Conservation (phyloP, 208 protist species). For the Trypanosoma conorhini region DNA sequence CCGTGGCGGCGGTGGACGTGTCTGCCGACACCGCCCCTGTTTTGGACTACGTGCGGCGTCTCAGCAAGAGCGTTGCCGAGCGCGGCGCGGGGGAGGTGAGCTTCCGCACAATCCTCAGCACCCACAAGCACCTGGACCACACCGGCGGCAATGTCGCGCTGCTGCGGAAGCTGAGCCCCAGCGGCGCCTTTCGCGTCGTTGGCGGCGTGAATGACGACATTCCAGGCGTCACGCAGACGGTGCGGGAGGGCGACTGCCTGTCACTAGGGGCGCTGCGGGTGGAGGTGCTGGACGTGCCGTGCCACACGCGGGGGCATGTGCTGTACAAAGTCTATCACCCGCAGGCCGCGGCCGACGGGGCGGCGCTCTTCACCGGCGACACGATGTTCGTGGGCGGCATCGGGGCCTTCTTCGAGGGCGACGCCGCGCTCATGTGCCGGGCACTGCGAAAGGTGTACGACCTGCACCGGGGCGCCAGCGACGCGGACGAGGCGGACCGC, state of each 20-base stretch:
- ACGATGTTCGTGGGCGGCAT: constrained; percentile 94
- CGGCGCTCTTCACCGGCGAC: constrained; percentile 94
- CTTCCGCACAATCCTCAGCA: constrained; percentile 80
- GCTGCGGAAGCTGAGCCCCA: constrained; percentile 24
- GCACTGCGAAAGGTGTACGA: constrained; percentile 69
- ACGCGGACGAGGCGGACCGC: constrained; percentile 28
- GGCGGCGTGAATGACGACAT: constrained; percentile 78
- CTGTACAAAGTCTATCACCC: constrained; percentile 57
- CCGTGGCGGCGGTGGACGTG: constrained; percentile 85
- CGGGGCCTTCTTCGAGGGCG: constrained; percentile 94
- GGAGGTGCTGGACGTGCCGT: constrained; percentile 79
- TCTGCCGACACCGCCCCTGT: constrained; percentile 71
- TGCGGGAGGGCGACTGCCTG: constrained; percentile 64
- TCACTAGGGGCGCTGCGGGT: constrained; percentile 64
- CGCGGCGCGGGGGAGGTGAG: constrained; percentile 10
- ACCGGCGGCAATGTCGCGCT: constrained; percentile 84
- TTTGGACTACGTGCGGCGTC: constrained; percentile 42
- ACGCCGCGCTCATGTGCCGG: constrained; percentile 68
- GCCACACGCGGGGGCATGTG: constrained; percentile 90
- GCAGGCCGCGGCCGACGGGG: constrained; percentile 36
- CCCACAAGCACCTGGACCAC: constrained; percentile 96
- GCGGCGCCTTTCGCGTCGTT: constrained; percentile 41
- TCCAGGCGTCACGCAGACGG: constrained; percentile 57
- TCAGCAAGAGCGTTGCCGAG: constrained; percentile 18
- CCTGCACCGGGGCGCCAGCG: constrained; percentile 36